phyloP scores from a whole-genome alignment of 306 rosid species.

The Begonia peltatifolia region DNA sequence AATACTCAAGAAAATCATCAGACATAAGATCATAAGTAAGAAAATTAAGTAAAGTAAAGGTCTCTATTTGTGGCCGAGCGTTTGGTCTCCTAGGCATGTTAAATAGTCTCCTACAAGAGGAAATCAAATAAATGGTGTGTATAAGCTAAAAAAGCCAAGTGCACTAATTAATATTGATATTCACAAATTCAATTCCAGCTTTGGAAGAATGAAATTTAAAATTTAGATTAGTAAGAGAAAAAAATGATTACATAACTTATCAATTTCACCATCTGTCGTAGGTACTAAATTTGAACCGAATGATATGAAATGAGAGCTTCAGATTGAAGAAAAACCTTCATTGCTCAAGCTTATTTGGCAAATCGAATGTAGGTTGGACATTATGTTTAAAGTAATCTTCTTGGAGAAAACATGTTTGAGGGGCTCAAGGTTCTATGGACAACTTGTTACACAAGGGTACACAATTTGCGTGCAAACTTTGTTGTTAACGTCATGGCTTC shows the following conservation, averaged over 20 bases:
- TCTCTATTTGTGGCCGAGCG: too few relatives aligned
- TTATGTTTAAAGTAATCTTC: conserved; percentile 88
- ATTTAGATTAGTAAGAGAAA: background rate
- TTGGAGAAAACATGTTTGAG: conserved; percentile 67
- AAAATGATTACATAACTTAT: background rate
- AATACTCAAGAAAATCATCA: too few relatives aligned
- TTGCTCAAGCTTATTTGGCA: conserved; percentile 84
- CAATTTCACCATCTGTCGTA: too few relatives aligned
- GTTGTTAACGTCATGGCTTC: conserved; percentile 78
- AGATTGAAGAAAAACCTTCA: conserved; percentile 62
- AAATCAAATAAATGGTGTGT: too few relatives aligned
- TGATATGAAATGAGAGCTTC: conserved; percentile 8
- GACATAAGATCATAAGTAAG: too few relatives aligned
- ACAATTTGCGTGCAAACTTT: conserved; percentile 80
- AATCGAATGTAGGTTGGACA: conserved; percentile 88
- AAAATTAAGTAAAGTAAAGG: too few relatives aligned
- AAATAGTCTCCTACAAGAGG: too few relatives aligned
- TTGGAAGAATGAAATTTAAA: conserved; percentile 2
- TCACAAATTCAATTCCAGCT: conserved; percentile 46
- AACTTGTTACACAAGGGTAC: conserved; percentile 92
- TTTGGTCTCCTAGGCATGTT: too few relatives aligned
- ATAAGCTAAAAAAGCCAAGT: too few relatives aligned
- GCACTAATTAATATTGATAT: too few relatives aligned
- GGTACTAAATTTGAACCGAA: background rate
- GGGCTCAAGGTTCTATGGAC: conserved; percentile 72